Evolutionary conservation across 768 basidiomycete genomes (phyloP).

Genomic region (Russula abietina): DNA sequence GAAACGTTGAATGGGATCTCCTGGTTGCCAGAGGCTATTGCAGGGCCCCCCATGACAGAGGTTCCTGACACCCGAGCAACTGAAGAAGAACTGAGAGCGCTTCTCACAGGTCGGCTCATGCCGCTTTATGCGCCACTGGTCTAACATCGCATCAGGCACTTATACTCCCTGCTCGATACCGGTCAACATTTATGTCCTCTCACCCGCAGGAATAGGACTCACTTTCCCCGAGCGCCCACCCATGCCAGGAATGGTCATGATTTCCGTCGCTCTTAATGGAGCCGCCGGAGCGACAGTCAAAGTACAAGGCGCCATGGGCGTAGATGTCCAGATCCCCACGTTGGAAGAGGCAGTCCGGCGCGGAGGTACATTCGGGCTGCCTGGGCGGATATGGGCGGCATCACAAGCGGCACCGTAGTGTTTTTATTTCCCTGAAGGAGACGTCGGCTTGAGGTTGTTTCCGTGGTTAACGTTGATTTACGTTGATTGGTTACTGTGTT

Average conservation of each 20-base stretch:
- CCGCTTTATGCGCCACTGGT: neutral
- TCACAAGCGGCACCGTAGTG: constrained; percentile 17
- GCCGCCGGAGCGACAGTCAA: constrained; percentile 53
- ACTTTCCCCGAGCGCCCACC: constrained; percentile 61
- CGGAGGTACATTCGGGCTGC: constrained; percentile 62
- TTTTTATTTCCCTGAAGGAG: neutral
- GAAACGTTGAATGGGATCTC: constrained; percentile 54
- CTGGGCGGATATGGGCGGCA: constrained; percentile 55
- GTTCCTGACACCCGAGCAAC: constrained; percentile 34
- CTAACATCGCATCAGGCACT: constrained; percentile 37
- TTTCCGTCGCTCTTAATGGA: constrained; percentile 56
- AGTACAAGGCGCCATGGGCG: constrained; percentile 50
- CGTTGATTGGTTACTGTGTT: no score
- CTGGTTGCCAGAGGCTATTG: constrained; percentile 54
- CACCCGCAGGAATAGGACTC: constrained; percentile 45
- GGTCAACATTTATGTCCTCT: constrained; percentile 61
- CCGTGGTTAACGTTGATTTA: neutral
- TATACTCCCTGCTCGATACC: constrained; percentile 57
- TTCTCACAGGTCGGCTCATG: constrained; percentile 50
- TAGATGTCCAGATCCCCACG: constrained; percentile 39
- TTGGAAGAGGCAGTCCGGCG: constrained; percentile 69
- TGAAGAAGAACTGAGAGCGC: constrained; percentile 54
- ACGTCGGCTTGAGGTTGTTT: neutral
- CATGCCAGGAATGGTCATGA: constrained; percentile 58
- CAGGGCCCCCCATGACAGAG: constrained; percentile 28